Evolutionary conservation across 2,329 filamentous ascomycete species (phyloP), one percentile per base, ranked within the genome.

Genomic region (Meredithiella fracta): DNA sequence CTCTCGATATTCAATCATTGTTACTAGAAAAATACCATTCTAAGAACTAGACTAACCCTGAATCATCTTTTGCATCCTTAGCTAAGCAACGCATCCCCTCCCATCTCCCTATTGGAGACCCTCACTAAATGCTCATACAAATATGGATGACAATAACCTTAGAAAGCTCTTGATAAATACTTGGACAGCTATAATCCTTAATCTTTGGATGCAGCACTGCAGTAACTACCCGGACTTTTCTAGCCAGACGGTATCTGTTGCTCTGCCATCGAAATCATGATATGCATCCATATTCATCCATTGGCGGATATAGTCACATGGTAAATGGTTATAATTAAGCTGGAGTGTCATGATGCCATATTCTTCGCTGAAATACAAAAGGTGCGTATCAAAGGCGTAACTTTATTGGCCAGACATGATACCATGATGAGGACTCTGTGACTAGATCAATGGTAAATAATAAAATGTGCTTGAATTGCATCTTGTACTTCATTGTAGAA

Each of bases 381-480:
- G 81, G 80, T 85, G 86, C 83, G 81, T 95, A 85, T 87, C 83
- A 80, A 82, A 77, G 74, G 87, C 79, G 94, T 95, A 90, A 94
- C 87, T 95, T 87, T 86, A 86, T 80, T 82, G 85, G 78, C 83
- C 85, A 74, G 71, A 92, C 86, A 91, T 56, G 31, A n/a, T 23
- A 15, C 1, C 20, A 38, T 20, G 6, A 38, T 37, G 34, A 6
- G 17, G 22, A 20, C 31, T 34, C 25, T 31, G 14, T 20, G 49
- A 31, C 8, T 29, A 51, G 8, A 22, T n/a, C n/a, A n/a, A n/a
- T n/a, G n/a, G n/a, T n/a, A n/a, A n/a, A n/a, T n/a, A 20, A 22
- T n/a, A 44, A 17, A 44, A 44, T 4, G 40, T 17, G 20, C 11
- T n/a, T 49, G 14, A 26, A 23, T 49, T 23, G 44, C 25, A 49